phyloP scores from a whole-genome alignment of 176 grass and related monocot genomes.

The Areca catechu region DNA sequence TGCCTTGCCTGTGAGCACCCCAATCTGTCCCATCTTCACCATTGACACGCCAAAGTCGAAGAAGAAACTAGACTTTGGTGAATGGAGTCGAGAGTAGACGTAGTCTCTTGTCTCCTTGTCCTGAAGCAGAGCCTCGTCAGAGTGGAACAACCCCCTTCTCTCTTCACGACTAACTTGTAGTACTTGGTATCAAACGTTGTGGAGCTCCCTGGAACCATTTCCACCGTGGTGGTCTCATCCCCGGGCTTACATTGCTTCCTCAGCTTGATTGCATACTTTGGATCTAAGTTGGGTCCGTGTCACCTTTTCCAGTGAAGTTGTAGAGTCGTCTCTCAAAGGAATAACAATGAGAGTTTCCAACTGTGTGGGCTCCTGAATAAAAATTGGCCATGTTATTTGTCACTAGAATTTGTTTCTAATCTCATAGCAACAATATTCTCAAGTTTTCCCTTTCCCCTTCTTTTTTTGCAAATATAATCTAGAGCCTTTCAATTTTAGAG shows the following conservation, averaged over 20 bases:
- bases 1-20: slow-evolving; percentile 36
- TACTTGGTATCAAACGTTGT: slow-evolving; percentile 51
- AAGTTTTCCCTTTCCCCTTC: no score
- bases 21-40: slow-evolving; percentile 25
- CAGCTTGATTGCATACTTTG: slow-evolving; percentile 18
- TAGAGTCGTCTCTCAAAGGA: slow-evolving; percentile 46
- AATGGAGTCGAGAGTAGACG: slow-evolving; percentile 20
- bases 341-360: slow-evolving; percentile 61
- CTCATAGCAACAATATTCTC: no score
- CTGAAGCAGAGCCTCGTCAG: slow-evolving; percentile 52
- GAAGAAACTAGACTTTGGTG: slow-evolving; percentile 32
- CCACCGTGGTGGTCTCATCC: slow-evolving; percentile 24
- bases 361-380: slow-evolving; percentile 44
- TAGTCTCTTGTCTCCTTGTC: slow-evolving; percentile 35
- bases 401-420: no score
- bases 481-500: no score
- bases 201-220: slow-evolving; percentile 73
- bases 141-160: slow-evolving; percentile 43
- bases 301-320: slow-evolving; percentile 34
- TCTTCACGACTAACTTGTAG: slow-evolving; percentile 40
- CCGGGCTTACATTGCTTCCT: slow-evolving; percentile 18
- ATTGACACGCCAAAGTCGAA: slow-evolving; percentile 50
- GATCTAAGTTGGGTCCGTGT: slow-evolving; percentile 47
- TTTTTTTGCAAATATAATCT: no score
- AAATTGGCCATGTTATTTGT: no score